These are phyloP conservation scores for Pseudogymnoascus sp. DNA, from an alignment of 2,329 filamentous ascomycete genomes.

Conservation along the genomic window DNA sequence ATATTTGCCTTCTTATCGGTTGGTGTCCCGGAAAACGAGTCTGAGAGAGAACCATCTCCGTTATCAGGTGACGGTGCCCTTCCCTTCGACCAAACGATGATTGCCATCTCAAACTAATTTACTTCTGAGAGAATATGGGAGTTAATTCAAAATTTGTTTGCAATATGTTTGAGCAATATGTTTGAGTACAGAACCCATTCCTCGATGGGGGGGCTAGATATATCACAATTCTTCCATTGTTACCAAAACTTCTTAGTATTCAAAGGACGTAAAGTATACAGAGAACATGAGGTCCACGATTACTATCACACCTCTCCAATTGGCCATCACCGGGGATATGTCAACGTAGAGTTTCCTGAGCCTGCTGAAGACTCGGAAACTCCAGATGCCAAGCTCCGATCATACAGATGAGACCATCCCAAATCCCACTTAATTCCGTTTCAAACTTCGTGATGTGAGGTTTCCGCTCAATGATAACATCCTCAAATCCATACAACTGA, in stretches of 20 bases:
- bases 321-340: not conserved
- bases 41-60: not conserved
- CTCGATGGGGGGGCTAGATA: not conserved
- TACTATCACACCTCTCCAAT: not conserved
- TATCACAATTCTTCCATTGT: not conserved
- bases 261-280: not conserved
- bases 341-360: not conserved
- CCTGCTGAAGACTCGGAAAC: not conserved
- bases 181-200: not conserved
- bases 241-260: not conserved
- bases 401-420: not conserved
- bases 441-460: not conserved
- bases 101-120: not conserved
- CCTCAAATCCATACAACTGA: not conserved
- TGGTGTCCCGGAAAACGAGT: not conserved
- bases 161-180: not conserved
- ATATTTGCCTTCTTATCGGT: not conserved
- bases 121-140: too few species aligned
- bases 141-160: not conserved
- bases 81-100: not conserved
- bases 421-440: not conserved
- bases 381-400: not conserved
- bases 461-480: not conserved
- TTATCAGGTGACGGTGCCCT: not conserved
- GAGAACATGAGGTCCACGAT: not conserved